These are phyloP conservation scores for Herpotrichia juniperi DNA, from an alignment of 2,329 filamentous ascomycete species.

Conservation along the genomic window DNA sequence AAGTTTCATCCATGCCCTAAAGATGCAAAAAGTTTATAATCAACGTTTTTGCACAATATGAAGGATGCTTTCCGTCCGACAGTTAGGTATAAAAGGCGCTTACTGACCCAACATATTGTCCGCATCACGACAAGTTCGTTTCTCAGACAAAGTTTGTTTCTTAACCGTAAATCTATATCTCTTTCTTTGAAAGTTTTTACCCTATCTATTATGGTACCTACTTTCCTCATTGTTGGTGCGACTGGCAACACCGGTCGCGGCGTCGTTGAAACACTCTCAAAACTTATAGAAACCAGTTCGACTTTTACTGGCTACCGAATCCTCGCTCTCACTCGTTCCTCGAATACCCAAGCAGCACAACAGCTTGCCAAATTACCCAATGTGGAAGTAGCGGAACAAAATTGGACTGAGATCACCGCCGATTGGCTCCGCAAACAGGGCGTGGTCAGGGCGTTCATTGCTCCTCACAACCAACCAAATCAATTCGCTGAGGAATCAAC, in stretches of 20 bases:
- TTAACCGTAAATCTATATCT: no score
- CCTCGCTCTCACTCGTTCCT: constrained; percentile 21
- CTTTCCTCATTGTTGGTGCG: constrained; percentile 19
- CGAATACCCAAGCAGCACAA: constrained; percentile 10
- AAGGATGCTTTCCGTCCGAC: no score
- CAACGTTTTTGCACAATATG: no score
- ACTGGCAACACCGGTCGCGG: constrained; percentile 23
- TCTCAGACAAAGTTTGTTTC: no score
- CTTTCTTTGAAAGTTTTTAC: no score
- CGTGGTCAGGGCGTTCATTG: constrained; percentile 20
- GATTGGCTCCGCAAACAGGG: constrained; percentile 17
- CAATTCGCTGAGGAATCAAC: constrained; percentile 26
- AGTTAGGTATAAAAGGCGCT: no score
- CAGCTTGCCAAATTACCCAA: constrained; percentile 15
- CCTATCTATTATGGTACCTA: constrained; percentile 12
- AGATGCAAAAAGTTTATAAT: no score
- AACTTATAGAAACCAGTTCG: constrained; percentile 9
- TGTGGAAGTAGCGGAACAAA: constrained; percentile 18
- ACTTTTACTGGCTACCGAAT: constrained; percentile 15
- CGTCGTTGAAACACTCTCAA: constrained; percentile 17
- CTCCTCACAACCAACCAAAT: constrained; percentile 22
- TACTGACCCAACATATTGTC: no score
- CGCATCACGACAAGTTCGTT: no score
- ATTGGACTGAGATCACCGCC: constrained; percentile 18
- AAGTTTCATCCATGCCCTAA: no score